Conservation (phyloP, 805 yeast genomes). For the Saturnispora zaruensis region DNA sequence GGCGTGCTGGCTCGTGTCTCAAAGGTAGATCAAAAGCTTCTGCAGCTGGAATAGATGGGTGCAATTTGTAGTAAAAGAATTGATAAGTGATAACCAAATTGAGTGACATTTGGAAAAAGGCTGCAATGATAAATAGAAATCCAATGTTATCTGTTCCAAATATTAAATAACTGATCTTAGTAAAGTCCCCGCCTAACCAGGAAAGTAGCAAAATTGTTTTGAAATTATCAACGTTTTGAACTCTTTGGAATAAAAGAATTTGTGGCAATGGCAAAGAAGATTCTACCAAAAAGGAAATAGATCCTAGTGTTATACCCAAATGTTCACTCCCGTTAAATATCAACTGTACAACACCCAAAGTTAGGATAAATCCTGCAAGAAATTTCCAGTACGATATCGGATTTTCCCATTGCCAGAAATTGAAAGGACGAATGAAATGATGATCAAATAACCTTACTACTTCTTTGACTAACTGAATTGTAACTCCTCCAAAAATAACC, state of each 20-base stretch:
- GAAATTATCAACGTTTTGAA: constrained; percentile 69
- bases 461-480: constrained; percentile 26
- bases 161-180: constrained; percentile 66
- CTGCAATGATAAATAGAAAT: constrained; percentile 56
- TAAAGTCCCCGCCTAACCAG: constrained; percentile 85
- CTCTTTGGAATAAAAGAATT: constrained; percentile 56
- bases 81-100: constrained; percentile 69
- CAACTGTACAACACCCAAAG: constrained; percentile 17
- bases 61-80: constrained; percentile 50
- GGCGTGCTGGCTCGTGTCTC: background rate
- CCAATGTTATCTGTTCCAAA: constrained; percentile 70
- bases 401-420: constrained; percentile 78
- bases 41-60: constrained; percentile 1
- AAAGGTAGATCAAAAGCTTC: constrained; percentile 8
- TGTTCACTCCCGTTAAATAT: constrained; percentile 20
- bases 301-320: constrained; percentile 26
- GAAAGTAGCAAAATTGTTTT: constrained; percentile 64
- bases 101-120: constrained; percentile 66
- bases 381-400: constrained; percentile 32
- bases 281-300: constrained; percentile 51
- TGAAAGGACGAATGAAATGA: constrained; percentile 50
- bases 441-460: constrained; percentile 61
- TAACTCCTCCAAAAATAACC: constrained; percentile 10
- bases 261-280: constrained; percentile 71
- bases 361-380: constrained; percentile 34